These are phyloP conservation scores for Trichophyton rubrum DNA, from an alignment of 2,329 filamentous ascomycete genomes.

Conservation along the genomic window DNA sequence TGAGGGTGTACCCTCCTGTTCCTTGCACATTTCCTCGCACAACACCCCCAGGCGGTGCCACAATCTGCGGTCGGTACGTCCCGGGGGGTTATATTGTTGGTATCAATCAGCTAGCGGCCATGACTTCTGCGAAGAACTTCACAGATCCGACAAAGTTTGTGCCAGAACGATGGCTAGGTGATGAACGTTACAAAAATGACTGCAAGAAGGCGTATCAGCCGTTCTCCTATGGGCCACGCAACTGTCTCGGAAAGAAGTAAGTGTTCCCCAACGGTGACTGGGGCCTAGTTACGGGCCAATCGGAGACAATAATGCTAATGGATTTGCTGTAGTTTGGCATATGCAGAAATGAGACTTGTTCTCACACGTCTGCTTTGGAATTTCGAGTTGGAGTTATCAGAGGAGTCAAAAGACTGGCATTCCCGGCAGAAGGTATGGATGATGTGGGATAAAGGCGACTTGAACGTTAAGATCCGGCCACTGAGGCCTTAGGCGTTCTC, in stretches of 20 bases:
- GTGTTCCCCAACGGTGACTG: background rate
- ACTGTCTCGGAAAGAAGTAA: slow-evolving; percentile 15
- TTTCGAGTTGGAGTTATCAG: slow-evolving; percentile 16
- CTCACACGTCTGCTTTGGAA: slow-evolving; percentile 16
- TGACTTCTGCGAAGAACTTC: slow-evolving; percentile 15
- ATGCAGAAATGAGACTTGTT: slow-evolving; percentile 16
- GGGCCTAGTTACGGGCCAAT: background rate
- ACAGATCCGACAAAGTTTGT: slow-evolving; percentile 13
- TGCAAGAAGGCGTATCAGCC: slow-evolving; percentile 12
- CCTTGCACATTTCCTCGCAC: background rate
- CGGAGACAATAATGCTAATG: background rate
- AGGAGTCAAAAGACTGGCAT: slow-evolving; percentile 13
- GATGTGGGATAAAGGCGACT: background rate
- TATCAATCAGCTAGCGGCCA: background rate
- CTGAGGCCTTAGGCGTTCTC: background rate
- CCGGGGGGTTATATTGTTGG: background rate
- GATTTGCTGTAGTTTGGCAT: slow-evolving; percentile 10
- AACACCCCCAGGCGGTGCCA: background rate
- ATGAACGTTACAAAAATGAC: slow-evolving; percentile 8
- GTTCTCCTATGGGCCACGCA: slow-evolving; percentile 13
- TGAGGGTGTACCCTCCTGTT: background rate
- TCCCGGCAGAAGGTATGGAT: background rate
- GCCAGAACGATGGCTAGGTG: slow-evolving; percentile 16
- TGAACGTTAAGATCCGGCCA: background rate
- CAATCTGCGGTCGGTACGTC: background rate